Evolutionary conservation across 345 rosid genomes (phyloP).

Genomic region (Moricandia arvensis): DNA sequence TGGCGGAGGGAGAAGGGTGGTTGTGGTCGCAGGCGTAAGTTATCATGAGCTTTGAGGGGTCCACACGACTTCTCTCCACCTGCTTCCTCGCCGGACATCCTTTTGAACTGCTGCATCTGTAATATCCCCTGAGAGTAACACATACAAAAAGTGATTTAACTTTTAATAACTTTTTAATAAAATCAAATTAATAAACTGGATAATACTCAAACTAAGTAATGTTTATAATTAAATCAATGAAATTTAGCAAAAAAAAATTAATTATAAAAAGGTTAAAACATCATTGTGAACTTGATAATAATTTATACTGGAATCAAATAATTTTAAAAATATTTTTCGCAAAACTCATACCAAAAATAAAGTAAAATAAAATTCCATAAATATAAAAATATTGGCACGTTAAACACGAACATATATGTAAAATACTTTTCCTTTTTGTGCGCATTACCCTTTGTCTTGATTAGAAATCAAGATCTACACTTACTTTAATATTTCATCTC

Average conservation of each 20-base stretch:
- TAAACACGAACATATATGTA: conserved; percentile 28
- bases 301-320: too few species aligned
- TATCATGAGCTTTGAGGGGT: conserved; percentile 56
- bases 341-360: not conserved
- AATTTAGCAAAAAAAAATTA: too few species aligned
- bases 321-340: not conserved
- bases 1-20: conserved; percentile 55
- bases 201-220: not conserved
- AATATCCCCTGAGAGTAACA: conserved; percentile 52
- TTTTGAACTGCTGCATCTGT: conserved; percentile 76
- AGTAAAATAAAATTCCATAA: not conserved
- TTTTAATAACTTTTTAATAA: not conserved
- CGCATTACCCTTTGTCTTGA: conserved; percentile 24
- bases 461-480: conserved; percentile 23
- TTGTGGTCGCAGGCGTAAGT: conserved; percentile 72
- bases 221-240: not conserved
- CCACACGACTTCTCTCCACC: conserved; percentile 69
- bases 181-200: not conserved
- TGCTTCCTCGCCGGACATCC: conserved; percentile 85
- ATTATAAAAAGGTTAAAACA: not conserved
- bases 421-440: conserved; percentile 24
- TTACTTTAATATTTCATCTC: conserved; percentile 20
- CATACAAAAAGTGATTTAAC: not conserved
- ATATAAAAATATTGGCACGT: conserved; percentile 26
- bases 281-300: not conserved